These are phyloP conservation scores for Vaccinium vitisidaea DNA, from an alignment of 148 eudicot species.

Conservation along the genomic window DNA sequence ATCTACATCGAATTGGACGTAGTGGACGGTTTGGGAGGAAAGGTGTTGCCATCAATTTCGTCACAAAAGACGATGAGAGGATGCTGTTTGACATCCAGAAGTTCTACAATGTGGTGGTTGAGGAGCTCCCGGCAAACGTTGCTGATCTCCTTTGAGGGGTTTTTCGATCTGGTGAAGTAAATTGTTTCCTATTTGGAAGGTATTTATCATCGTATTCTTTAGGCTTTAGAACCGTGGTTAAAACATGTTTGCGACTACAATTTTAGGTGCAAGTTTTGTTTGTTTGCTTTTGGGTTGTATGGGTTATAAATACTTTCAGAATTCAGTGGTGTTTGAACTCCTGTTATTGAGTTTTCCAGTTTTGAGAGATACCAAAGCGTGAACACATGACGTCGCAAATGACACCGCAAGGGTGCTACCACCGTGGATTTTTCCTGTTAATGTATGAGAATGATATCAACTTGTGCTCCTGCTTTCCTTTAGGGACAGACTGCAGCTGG, in stretches of 20 bases:
- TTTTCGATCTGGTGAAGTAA: slow-evolving; percentile 11
- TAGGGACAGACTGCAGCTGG: neutral
- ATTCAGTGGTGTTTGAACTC: slow-evolving; percentile 14
- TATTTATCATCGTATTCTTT: slow-evolving; percentile 13
- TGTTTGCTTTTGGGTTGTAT: slow-evolving; percentile 19
- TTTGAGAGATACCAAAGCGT: neutral
- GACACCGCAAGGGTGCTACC: too few species aligned
- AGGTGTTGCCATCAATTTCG: slow-evolving; percentile 80
- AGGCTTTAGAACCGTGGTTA: slow-evolving; percentile 14
- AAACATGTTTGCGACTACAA: slow-evolving; percentile 14
- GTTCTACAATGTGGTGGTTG: slow-evolving; percentile 60
- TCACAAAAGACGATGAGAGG: slow-evolving; percentile 61
- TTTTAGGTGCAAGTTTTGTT: slow-evolving; percentile 21
- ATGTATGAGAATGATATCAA: neutral
- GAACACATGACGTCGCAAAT: too few species aligned
- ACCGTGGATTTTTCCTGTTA: neutral
- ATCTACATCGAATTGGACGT: slow-evolving; percentile 74
- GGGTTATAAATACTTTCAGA: slow-evolving; percentile 18
- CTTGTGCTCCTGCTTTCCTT: neutral
- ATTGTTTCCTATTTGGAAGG: slow-evolving; percentile 13
- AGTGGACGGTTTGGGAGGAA: slow-evolving; percentile 82
- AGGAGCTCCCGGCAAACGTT: slow-evolving; percentile 76
- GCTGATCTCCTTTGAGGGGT: slow-evolving; percentile 61
- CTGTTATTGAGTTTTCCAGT: neutral
- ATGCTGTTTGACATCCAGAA: slow-evolving; percentile 75